Conservation (phyloP, 106 monocot species). For the Dendrobium nobile region DNA sequence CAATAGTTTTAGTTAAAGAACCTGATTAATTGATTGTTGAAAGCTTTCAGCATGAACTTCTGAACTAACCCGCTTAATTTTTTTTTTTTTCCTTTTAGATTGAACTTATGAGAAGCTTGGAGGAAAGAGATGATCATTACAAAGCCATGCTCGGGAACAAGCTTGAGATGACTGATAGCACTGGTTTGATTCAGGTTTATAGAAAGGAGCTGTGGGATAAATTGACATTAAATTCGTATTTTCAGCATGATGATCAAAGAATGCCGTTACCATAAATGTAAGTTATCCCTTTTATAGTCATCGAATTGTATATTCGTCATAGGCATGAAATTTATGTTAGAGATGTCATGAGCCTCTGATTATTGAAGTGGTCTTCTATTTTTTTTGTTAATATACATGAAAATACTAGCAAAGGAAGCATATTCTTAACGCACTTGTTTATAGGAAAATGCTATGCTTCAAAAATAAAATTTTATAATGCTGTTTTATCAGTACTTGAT, state of each 20-base stretch:
- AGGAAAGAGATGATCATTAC: slow-evolving; percentile 54
- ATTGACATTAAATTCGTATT: slow-evolving; percentile 17
- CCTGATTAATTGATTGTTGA: too few relatives aligned
- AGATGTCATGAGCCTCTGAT: not conserved
- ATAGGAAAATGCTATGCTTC: too few relatives aligned
- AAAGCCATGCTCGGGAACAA: slow-evolving; percentile 56
- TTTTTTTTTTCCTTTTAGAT: slow-evolving; percentile 25
- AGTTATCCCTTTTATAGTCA: not conserved
- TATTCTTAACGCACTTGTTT: too few relatives aligned
- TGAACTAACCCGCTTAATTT: too few relatives aligned
- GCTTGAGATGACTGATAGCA: slow-evolving; percentile 54
- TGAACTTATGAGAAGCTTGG: slow-evolving; percentile 46
- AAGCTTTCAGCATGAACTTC: too few relatives aligned
- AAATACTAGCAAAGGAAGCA: too few relatives aligned
- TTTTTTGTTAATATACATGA: not conserved
- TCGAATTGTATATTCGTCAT: not conserved
- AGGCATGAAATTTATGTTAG: not conserved
- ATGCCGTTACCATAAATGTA: not conserved
- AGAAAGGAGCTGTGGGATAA: slow-evolving; percentile 61
- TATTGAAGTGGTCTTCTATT: not conserved
- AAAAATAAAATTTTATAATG: too few relatives aligned
- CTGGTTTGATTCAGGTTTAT: slow-evolving; percentile 82
- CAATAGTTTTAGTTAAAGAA: not conserved
- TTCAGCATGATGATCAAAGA: not conserved
- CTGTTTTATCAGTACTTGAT: too few relatives aligned